Evolutionary conservation across 148 eudicot genomes (phyloP).

Genomic region (Beta vulgaris): DNA sequence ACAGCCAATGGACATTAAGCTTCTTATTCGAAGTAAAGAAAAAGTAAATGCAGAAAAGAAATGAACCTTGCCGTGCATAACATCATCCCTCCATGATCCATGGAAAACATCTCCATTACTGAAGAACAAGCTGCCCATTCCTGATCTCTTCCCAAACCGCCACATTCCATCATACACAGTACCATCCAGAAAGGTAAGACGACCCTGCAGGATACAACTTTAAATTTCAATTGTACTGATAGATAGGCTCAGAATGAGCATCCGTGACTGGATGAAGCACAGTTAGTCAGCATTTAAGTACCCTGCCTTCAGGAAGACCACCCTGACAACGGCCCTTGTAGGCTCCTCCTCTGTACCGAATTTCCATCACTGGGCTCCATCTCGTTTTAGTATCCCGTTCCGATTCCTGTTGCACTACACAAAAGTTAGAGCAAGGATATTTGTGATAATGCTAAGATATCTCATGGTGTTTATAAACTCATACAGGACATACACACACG

Average conservation of each 20-base stretch:
- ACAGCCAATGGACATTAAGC: background rate
- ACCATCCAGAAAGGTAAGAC: slow-evolving; percentile 67
- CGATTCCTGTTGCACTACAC: slow-evolving; percentile 50
- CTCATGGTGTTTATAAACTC: background rate
- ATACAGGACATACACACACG: background rate
- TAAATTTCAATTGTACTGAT: background rate
- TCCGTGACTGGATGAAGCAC: slow-evolving; percentile 2
- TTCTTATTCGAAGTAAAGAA: background rate
- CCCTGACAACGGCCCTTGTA: slow-evolving; percentile 87
- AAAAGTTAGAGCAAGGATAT: background rate
- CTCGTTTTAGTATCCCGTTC: slow-evolving; percentile 73
- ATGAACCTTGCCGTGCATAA: slow-evolving; percentile 95
- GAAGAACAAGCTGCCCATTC: slow-evolving; percentile 78
- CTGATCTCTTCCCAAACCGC: slow-evolving; percentile 92
- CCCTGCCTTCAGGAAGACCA: slow-evolving; percentile 99
- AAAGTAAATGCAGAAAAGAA: background rate
- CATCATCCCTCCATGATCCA: slow-evolving; percentile 97
- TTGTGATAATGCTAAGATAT: background rate
- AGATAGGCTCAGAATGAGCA: background rate
- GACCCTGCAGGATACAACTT: slow-evolving; percentile 45
- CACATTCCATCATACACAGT: slow-evolving; percentile 91
- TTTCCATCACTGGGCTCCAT: slow-evolving; percentile 79
- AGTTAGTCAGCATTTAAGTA: slow-evolving; percentile 26
- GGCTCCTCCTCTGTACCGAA: slow-evolving; percentile 77
- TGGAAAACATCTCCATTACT: slow-evolving; percentile 86